Base-by-base conservation (phyloP, 495 filamentous ascomycete genomes). In the Aspergillus ellipticus region DNA sequence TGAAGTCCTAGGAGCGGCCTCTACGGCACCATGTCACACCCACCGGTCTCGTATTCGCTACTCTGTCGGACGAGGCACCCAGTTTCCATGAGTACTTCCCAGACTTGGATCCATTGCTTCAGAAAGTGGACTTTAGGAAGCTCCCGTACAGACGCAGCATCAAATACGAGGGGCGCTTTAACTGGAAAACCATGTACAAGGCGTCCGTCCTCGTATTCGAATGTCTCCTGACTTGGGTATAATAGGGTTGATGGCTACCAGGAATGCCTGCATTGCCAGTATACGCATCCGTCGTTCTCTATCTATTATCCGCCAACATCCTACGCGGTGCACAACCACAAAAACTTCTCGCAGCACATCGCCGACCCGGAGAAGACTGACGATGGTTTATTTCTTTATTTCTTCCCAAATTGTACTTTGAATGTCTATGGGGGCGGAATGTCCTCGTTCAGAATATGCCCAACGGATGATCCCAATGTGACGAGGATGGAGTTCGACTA, bases 401-500 rank as follows among this genome's bases (percentile, higher is more conserved):
- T 84, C 74, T 84, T 84, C 60, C 82, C 82, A 3, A 83, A 79
- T 51, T 85, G 80, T 53, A 84, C 82, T 0, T 58, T 85, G 51
- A 82, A 84, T 54, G 81, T 85, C 6, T 85, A 85, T 50, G 82
- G 82, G 0, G 82, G 81, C 0, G 82, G 81, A 1, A 83, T 84
- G 79, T 79, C 76, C 8, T 81, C 76, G 4, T 85, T 85, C 65
- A 75, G 82, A 7, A 78, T 82, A 2, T 81, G 80, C 58, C 82
- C 82, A 0, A 80, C 77, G 0, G 66, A 73, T 1, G 71, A 80
- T 33, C 82, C 82, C 3, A 72, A 75, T 2, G 67, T 82, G 20
- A 79, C 76, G 1, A 71, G 81, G 20, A 85, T 85, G 82, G 82
- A 85, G 56, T 85, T 85, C 54, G 82, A 85, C 59, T 85, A 85